Base-by-base conservation (phyloP, 148 eudicot genomes). In the Euryodendron excelsum region DNA sequence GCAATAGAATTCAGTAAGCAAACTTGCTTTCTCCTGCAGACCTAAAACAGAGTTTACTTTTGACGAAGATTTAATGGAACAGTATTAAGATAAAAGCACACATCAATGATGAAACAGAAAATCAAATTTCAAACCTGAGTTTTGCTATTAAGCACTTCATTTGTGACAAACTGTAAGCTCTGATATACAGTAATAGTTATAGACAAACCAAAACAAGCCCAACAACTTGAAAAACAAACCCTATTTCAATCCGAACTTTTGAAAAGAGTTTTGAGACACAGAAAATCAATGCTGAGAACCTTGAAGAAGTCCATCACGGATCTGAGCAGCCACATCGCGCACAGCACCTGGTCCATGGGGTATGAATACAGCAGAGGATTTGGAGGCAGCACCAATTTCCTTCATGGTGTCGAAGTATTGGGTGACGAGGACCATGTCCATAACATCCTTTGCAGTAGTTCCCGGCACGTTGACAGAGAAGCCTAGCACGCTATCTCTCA, bases 281-380 rank as follows among this genome's bases (percentile, higher is more conserved):
- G 76, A 36, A 12, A 69, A 69, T 69, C 62, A 72, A 36, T 0
- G 27, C 69, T 70, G 76, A 8, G 82, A 74, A 58, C 33, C 85
- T 77, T 85, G 88, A 63, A 89, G 90, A 62, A 82, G 86, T 1
- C 90, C 90, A 70, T 84, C 84, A 17, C 93, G 88, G 33, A 90
- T 90, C 84, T 90, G 91, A 41, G 80, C 23, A 50, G 93, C 91
- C 52, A 90, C 85, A 62, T 90, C 91, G 23, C 81, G 79, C 52
- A 90, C 93, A 48, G 91, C 91, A 56, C 86, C 86, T 34, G 93
- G 93, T 31, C 93, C 93, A 28, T 90, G 93, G 23, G 91, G 91
- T 10, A 90, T 79, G 84, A 90, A 88, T 4, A 90, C 91, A 6
- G 91, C 80, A 55, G 91, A 85, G 3, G 94, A 84, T 63, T 82